A percentile compares a stretch with the other conserved stretches of the same genome.
Conservation (phyloP, 805 yeast genomes). For the Yarrowia bubula region DNA sequence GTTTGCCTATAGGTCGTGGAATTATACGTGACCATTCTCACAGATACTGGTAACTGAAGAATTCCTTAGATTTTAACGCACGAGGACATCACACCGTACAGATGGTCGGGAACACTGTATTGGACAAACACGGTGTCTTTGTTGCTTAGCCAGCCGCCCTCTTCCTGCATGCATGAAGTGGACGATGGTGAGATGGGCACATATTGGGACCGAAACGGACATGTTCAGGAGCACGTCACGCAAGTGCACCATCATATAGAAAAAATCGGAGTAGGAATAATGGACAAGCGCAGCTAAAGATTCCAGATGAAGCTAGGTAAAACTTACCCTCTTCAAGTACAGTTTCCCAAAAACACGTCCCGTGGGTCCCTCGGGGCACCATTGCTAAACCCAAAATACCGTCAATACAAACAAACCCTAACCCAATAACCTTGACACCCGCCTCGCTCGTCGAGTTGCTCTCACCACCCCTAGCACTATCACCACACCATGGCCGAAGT, state of each 20-base stretch:
- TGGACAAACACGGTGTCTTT: slow-evolving; percentile 15
- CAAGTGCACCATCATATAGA: not conserved
- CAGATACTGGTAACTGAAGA: too few species aligned
- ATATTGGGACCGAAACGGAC: not conserved
- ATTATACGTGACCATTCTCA: too few species aligned
- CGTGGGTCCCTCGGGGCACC: slow-evolving; percentile 19
- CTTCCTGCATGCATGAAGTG: slow-evolving; percentile 23
- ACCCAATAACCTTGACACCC: slow-evolving; percentile 26
- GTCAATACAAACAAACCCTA: slow-evolving; percentile 1
- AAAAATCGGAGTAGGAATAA: not conserved
- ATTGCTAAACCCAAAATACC: slow-evolving; percentile 9
- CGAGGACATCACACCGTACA: not conserved
- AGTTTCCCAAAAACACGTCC: slow-evolving; percentile 19
- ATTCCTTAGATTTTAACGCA: not conserved
- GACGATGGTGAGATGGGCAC: slow-evolving; percentile 7
- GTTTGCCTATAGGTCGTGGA: too few species aligned
- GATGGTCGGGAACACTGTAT: slow-evolving; percentile 15
- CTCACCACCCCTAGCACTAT: slow-evolving; percentile 21
- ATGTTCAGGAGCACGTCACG: not conserved
- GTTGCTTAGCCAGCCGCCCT: slow-evolving; percentile 26
- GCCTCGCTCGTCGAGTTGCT: slow-evolving; percentile 25
- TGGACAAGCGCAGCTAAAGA: not conserved
- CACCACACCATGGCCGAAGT: slow-evolving; percentile 28
- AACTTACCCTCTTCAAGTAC: not conserved
- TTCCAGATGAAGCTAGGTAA: not conserved